Conservation (phyloP, 305 asterid genomes). For the Fraxinus paxiana region DNA sequence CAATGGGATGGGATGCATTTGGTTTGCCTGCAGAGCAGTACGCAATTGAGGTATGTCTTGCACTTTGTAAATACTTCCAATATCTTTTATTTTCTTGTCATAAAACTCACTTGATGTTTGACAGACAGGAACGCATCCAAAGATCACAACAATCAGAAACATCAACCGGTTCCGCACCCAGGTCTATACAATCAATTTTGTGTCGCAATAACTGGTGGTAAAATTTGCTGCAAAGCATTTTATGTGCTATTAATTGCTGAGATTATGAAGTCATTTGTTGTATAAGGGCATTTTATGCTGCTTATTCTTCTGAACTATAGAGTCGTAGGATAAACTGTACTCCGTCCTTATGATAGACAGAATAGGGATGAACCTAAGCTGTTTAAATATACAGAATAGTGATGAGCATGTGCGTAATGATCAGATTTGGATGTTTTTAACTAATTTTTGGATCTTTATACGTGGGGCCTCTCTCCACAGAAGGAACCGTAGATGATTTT, state of each 20-base stretch:
- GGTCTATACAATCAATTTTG: conserved; percentile 35
- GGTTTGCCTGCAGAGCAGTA: conserved; percentile 99
- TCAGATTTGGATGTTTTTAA: neutral
- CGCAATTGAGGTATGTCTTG: conserved; percentile 69
- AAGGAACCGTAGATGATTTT: neutral
- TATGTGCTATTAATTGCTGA: conserved; percentile 3
- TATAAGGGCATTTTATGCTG: neutral
- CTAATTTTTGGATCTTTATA: neutral
- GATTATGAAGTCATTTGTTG: conserved; percentile 14
- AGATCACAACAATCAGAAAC: conserved; percentile 70
- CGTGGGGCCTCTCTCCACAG: neutral
- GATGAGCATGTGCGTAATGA: neutral
- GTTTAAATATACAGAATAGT: neutral
- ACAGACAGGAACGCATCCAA: conserved; percentile 95
- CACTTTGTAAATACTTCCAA: neutral
- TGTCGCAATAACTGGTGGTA: conserved; percentile 12
- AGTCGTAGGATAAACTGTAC: neutral
- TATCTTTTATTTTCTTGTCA: conserved; percentile 7
- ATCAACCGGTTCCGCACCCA: conserved; percentile 75
- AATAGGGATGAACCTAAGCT: neutral
- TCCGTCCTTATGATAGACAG: neutral
- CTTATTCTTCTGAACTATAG: neutral
- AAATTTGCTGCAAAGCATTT: conserved; percentile 5
- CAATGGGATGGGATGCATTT: conserved; percentile 99
- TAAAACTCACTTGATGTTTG: conserved; percentile 25